Conservation (phyloP, 176 grass and related monocot genomes). For the Avena eriantha region DNA sequence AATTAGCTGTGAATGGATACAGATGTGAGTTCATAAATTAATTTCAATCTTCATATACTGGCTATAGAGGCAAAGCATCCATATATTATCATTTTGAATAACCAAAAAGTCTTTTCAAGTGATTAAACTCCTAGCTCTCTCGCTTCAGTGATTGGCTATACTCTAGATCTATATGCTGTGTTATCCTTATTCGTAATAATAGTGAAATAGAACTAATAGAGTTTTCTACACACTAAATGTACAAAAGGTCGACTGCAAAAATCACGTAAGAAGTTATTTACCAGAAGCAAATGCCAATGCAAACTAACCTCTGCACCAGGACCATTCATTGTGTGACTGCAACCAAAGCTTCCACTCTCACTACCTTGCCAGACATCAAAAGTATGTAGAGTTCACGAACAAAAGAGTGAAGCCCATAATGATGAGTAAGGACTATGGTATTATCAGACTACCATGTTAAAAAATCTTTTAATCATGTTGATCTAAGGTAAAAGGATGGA, state of each 20-base stretch:
- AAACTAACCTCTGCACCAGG: slow-evolving; percentile 81
- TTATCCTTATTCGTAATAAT: not conserved
- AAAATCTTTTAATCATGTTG: too few relatives aligned
- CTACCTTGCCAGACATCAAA: slow-evolving; percentile 85
- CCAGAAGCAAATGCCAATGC: not conserved
- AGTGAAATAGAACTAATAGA: not conserved
- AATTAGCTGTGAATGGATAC: not conserved
- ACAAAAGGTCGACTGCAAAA: not conserved
- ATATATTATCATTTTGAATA: not conserved
- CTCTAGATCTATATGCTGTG: not conserved
- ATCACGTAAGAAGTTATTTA: not conserved
- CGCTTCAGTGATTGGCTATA: not conserved
- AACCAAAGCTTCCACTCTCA: slow-evolving; percentile 79
- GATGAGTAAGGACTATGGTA: not conserved
- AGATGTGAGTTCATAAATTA: not conserved
- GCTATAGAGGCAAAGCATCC: too few relatives aligned
- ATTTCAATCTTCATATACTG: not conserved
- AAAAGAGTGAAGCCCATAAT: slow-evolving; percentile 41
- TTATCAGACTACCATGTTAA: not conserved
- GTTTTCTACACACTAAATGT: not conserved
- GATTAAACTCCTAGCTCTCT: not conserved
- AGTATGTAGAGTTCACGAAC: slow-evolving; percentile 67
- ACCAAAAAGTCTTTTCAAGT: not conserved
- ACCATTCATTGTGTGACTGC: slow-evolving; percentile 60
- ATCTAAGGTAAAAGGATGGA: not conserved